Evolutionary conservation across 805 yeast species (phyloP).

Genomic region (Ogataea kodamae): DNA sequence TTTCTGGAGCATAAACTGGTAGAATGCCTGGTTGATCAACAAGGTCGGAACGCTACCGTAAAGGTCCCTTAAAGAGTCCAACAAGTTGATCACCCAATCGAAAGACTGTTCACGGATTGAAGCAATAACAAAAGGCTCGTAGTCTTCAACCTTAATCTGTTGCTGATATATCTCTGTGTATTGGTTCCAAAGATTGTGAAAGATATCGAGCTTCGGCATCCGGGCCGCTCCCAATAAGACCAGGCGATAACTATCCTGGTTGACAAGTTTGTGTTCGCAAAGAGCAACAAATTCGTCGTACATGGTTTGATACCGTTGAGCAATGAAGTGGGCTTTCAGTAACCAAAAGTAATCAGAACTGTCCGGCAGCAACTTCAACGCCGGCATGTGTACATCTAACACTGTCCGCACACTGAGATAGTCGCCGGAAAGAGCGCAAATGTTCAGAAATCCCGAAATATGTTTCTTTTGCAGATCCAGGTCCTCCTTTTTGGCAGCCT

Average conservation of each 20-base stretch:
- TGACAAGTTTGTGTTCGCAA: constrained; percentile 7
- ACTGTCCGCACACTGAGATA: constrained; percentile 24
- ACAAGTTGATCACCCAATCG: constrained; percentile 11
- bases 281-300: constrained; percentile 16
- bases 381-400: constrained; percentile 23
- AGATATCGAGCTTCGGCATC: constrained; percentile 13
- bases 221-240: constrained; percentile 26
- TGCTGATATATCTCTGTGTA: constrained; percentile 9
- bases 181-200: constrained; percentile 23
- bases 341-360: constrained; percentile 24
- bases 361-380: constrained; percentile 18
- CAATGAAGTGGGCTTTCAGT: constrained; percentile 23
- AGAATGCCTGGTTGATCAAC: constrained; percentile 28
- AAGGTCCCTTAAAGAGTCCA: constrained; percentile 16
- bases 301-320: constrained; percentile 24
- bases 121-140: constrained; percentile 21
- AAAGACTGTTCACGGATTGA: constrained; percentile 19
- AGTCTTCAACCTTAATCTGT: constrained; percentile 18
- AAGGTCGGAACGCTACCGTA: constrained; percentile 19
- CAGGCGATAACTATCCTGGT: constrained; percentile 15
- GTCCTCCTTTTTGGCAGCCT: constrained; percentile 15
- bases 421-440: constrained; percentile 24
- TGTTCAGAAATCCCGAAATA: constrained; percentile 21
- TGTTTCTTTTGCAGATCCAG: constrained; percentile 11
- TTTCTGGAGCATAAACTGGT: constrained; percentile 18